Percentiles rank a stretch among this genome's conserved stretches.
These are phyloP conservation scores for Phytopythium chamaehyphon DNA, from an alignment of 352 stramenopile genomes.

Conservation along the genomic window DNA sequence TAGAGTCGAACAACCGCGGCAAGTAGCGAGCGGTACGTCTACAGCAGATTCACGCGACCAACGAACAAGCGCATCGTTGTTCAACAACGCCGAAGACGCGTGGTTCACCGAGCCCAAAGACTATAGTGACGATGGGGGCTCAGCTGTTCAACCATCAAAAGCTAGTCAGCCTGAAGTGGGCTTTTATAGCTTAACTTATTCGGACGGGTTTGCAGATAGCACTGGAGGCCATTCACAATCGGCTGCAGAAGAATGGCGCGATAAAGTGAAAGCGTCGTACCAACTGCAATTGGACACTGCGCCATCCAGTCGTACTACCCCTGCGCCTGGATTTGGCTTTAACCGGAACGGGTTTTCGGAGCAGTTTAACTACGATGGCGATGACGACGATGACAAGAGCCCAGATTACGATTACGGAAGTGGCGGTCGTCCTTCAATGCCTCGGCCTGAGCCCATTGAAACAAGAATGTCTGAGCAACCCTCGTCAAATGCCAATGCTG, in stretches of 20 bases:
- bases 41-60: not conserved
- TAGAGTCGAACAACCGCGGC: too few relatives aligned
- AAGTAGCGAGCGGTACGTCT: not conserved
- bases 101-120: slow-evolving; percentile 49
- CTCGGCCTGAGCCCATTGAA: not conserved
- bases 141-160: not conserved
- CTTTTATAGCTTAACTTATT: not conserved
- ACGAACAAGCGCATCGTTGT: slow-evolving; percentile 19
- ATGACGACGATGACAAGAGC: slow-evolving; percentile 16
- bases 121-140: not conserved
- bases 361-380: slow-evolving; percentile 30
- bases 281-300: slow-evolving; percentile 1
- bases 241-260: slow-evolving; percentile 5
- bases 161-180: not conserved
- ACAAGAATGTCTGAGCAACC: not conserved
- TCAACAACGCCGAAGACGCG: slow-evolving; percentile 45
- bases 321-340: slow-evolving; percentile 9
- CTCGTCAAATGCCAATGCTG: not conserved
- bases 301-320: not conserved
- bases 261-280: slow-evolving; percentile 3
- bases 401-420: not conserved
- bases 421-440: not conserved
- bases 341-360: slow-evolving; percentile 18
- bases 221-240: not conserved
- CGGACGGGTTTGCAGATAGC: slow-evolving; percentile 1